phyloP scores from a whole-genome alignment of 2,329 filamentous ascomycete species.

The Elsinoe necatrix region DNA sequence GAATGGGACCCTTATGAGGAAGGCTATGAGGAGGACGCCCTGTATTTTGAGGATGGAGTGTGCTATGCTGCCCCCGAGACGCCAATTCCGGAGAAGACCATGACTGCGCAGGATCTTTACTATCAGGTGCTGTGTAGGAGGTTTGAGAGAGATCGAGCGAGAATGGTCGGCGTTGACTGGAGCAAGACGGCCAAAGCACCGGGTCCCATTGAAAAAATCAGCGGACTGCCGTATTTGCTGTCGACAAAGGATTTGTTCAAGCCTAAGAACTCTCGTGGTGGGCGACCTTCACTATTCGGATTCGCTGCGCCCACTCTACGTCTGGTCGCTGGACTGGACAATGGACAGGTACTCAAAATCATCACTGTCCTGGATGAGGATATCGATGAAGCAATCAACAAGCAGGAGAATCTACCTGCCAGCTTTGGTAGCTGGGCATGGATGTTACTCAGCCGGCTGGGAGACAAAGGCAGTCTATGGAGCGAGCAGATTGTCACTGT shows the following conservation, averaged over 20 bases:
- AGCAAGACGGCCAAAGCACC: not conserved
- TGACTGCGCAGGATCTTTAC: constrained; percentile 54
- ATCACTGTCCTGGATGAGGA: constrained; percentile 7
- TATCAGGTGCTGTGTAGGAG: constrained; percentile 56
- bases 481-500: constrained; percentile 68
- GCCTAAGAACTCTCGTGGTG: not conserved
- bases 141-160: constrained; percentile 55
- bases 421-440: constrained; percentile 76
- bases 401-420: constrained; percentile 42
- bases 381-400: not conserved
- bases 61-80: constrained; percentile 54
- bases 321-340: not conserved
- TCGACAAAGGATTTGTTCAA: not conserved
- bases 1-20: constrained; percentile 29
- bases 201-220: not conserved
- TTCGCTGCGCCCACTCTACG: not conserved
- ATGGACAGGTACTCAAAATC: not conserved
- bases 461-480: constrained; percentile 62
- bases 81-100: constrained; percentile 24
- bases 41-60: constrained; percentile 69
- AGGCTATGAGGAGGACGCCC: constrained; percentile 50
- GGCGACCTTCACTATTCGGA: constrained; percentile 3
- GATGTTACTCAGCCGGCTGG: constrained; percentile 62
- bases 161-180: not conserved
- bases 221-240: not conserved